A percentile compares a stretch with the other conserved stretches of the same genome.
phyloP scores from a whole-genome alignment of 2,329 filamentous ascomycete genomes.

The Xenoacremonium recifei region DNA sequence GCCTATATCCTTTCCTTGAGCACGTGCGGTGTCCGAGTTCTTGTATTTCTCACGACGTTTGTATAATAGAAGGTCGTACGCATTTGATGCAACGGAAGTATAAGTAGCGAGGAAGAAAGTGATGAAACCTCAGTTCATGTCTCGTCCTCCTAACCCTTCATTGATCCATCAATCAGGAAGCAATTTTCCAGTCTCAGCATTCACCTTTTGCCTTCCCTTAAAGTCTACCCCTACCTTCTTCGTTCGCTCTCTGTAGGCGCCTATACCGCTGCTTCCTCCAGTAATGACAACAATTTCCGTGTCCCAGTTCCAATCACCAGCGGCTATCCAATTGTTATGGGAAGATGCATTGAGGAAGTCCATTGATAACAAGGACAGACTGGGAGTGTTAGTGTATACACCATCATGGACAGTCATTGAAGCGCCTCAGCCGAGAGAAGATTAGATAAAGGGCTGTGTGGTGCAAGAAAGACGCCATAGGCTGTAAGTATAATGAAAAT shows the following conservation, averaged over 20 bases:
- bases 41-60: too few relatives aligned
- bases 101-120: too few relatives aligned
- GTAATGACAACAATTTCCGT: conserved; percentile 39
- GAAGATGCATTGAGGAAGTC: conserved; percentile 1
- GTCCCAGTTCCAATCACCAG: conserved; percentile 30
- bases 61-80: too few relatives aligned
- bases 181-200: conserved; percentile 1
- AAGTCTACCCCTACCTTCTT: conserved; percentile 20
- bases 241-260: conserved; percentile 29
- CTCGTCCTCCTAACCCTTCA: too few relatives aligned
- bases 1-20: too few relatives aligned
- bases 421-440: too few relatives aligned
- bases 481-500: neutral
- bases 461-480: neutral
- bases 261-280: conserved; percentile 54
- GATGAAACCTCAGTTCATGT: too few relatives aligned
- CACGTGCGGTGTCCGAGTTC: too few relatives aligned
- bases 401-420: neutral
- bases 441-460: neutral
- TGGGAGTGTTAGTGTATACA: neutral
- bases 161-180: too few relatives aligned
- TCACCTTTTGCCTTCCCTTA: conserved; percentile 4
- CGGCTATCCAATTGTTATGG: conserved; percentile 3
- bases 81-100: too few relatives aligned
- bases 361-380: neutral